phyloP scores from a whole-genome alignment of 805 yeast species.

The Lachancea dasiensis region DNA sequence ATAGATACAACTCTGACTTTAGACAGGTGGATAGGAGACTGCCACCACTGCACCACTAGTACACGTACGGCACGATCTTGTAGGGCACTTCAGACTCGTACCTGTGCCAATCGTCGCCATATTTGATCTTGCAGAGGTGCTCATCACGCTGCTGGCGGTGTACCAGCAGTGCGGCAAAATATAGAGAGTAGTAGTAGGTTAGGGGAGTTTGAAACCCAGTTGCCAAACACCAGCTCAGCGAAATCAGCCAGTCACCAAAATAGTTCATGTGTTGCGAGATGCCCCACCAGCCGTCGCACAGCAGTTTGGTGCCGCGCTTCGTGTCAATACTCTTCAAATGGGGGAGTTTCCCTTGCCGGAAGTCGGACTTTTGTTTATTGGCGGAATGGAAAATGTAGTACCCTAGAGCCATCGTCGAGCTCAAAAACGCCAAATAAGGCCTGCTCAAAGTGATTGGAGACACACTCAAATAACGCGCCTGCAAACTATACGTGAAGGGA shows the following conservation, averaged over 20 bases:
- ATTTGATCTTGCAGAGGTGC: slow-evolving; percentile 79
- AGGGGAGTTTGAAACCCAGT: slow-evolving; percentile 77
- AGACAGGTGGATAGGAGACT: no score
- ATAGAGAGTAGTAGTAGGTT: slow-evolving; percentile 81
- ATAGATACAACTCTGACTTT: no score
- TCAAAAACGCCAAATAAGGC: slow-evolving; percentile 35
- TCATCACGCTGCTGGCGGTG: slow-evolving; percentile 93
- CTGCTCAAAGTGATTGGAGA: slow-evolving; percentile 52
- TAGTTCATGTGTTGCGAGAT: slow-evolving; percentile 88
- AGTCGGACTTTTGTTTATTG: slow-evolving; percentile 77
- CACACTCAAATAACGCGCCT: slow-evolving; percentile 71
- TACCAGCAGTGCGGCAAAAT: slow-evolving; percentile 72
- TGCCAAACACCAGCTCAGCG: slow-evolving; percentile 87
- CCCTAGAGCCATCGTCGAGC: slow-evolving; percentile 52
- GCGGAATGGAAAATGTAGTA: slow-evolving; percentile 78
- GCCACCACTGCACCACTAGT: slow-evolving; percentile 28
- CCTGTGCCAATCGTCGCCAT: slow-evolving; percentile 79
- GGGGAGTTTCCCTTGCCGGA: slow-evolving; percentile 69
- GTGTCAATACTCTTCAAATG: slow-evolving; percentile 69
- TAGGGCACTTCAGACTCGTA: slow-evolving; percentile 80
- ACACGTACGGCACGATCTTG: slow-evolving; percentile 83
- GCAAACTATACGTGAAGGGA: slow-evolving; percentile 87
- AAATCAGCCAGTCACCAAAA: slow-evolving; percentile 91
- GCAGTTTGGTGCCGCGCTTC: slow-evolving; percentile 67
- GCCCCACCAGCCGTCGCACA: slow-evolving; percentile 96